A percentile compares a stretch with the other conserved stretches of the same genome.
Evolutionary conservation across 768 basidiomycete genomes (phyloP).

Genomic region (Suillus americanus): DNA sequence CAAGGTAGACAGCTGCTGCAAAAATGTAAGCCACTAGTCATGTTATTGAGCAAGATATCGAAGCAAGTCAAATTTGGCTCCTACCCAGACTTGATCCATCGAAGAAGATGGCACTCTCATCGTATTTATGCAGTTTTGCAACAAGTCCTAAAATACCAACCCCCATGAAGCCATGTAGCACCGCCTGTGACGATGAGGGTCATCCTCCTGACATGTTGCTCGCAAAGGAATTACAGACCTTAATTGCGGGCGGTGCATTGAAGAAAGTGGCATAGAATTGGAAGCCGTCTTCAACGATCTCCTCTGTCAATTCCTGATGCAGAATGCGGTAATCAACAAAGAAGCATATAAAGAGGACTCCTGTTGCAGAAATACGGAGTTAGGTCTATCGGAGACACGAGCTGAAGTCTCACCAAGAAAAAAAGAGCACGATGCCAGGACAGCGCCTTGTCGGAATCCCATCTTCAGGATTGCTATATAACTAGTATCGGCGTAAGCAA

Average conservation of each 20-base stretch:
- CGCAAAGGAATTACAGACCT: constrained; percentile 47
- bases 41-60: constrained; percentile 15
- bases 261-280: constrained; percentile 92
- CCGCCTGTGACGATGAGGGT: constrained; percentile 48
- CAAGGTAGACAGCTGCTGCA: constrained; percentile 74
- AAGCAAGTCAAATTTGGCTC: constrained; percentile 22
- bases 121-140: constrained; percentile 82
- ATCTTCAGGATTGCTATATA: constrained; percentile 38
- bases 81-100: constrained; percentile 86
- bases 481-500: not conserved
- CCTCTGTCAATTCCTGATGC: constrained; percentile 64
- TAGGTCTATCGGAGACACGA: constrained; percentile 16
- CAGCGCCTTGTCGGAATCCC: constrained; percentile 90
- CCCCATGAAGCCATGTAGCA: constrained; percentile 83
- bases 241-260: constrained; percentile 91
- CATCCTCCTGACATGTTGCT: not conserved
- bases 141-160: constrained; percentile 75
- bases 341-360: constrained; percentile 81
- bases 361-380: constrained; percentile 37
- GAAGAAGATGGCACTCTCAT: constrained; percentile 93
- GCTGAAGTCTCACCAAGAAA: constrained; percentile 68
- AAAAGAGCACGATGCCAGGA: constrained; percentile 85
- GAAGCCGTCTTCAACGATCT: constrained; percentile 72
- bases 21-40: constrained; percentile 70
- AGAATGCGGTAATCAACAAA: constrained; percentile 87